Evolutionary conservation across 176 grass and related monocot species (phyloP).

Genomic region (Phyllostachys edulis): DNA sequence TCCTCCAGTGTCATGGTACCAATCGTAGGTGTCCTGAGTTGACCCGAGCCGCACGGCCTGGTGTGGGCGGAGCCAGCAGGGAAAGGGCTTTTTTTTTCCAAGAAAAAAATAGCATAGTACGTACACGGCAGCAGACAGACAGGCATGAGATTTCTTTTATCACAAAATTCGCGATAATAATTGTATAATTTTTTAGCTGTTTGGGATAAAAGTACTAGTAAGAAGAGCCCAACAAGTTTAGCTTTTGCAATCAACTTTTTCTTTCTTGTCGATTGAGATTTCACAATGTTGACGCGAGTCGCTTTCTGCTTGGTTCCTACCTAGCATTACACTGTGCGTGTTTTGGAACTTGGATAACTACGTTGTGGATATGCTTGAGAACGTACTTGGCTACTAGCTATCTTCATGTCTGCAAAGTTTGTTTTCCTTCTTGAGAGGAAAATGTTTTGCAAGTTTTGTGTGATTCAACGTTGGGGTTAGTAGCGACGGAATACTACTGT

Average conservation of each 20-base stretch:
- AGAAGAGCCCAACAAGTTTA: background rate
- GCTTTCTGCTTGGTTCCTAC: conserved; percentile 30
- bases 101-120: no score
- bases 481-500: background rate
- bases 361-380: background rate
- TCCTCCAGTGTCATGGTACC: no score
- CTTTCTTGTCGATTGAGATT: background rate
- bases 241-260: background rate
- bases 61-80: no score
- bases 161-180: background rate
- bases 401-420: no score
- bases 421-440: background rate
- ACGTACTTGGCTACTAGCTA: background rate
- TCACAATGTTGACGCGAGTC: background rate
- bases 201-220: background rate
- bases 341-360: background rate
- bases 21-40: no score
- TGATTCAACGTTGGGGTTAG: background rate
- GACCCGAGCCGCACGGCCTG: no score
- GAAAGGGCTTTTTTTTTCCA: no score
- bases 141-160: background rate
- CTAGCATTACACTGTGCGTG: background rate
- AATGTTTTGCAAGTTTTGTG: no score
- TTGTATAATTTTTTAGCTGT: background rate
- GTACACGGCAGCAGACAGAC: no score